Evolutionary conservation across 495 filamentous ascomycete genomes (phyloP).

Genomic region (Trichoderma virens): DNA sequence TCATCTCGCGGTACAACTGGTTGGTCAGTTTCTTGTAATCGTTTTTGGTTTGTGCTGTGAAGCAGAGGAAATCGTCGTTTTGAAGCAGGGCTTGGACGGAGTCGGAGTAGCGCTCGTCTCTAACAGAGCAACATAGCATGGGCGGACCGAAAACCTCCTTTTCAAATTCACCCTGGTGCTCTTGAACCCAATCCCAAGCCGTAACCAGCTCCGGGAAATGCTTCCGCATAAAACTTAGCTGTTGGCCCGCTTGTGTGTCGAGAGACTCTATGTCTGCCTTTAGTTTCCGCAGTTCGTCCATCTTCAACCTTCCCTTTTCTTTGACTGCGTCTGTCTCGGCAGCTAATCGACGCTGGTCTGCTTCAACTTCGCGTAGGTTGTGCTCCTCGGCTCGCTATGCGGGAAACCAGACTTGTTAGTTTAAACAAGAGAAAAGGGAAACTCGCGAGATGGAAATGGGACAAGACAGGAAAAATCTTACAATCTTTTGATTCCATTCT

Average conservation of each 20-base stretch:
- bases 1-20: slow-evolving; percentile 45
- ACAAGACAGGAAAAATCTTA: slow-evolving; percentile 23
- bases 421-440: too few relatives aligned
- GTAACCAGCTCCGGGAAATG: slow-evolving; percentile 52
- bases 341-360: slow-evolving; percentile 25
- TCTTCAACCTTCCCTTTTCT: slow-evolving; percentile 19
- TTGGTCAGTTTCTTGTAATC: slow-evolving; percentile 67
- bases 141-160: slow-evolving; percentile 80
- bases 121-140: slow-evolving; percentile 72
- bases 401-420: not conserved
- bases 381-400: slow-evolving; percentile 37
- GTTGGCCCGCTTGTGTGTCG: slow-evolving; percentile 70
- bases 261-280: slow-evolving; percentile 49
- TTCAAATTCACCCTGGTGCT: slow-evolving; percentile 65
- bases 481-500: slow-evolving; percentile 48
- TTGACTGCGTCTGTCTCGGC: slow-evolving; percentile 25
- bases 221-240: slow-evolving; percentile 51
- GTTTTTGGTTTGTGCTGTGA: slow-evolving; percentile 63
- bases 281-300: slow-evolving; percentile 20
- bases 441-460: not conserved
- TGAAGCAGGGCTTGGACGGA: slow-evolving; percentile 65
- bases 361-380: slow-evolving; percentile 34
- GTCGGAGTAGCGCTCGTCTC: slow-evolving; percentile 63
- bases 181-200: slow-evolving; percentile 74
- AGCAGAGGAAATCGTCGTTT: slow-evolving; percentile 55